Evolutionary conservation across 2,329 filamentous ascomycete species (phyloP), one percentile per base, ranked within the genome.

Genomic region (Claviceps humidiphila): DNA sequence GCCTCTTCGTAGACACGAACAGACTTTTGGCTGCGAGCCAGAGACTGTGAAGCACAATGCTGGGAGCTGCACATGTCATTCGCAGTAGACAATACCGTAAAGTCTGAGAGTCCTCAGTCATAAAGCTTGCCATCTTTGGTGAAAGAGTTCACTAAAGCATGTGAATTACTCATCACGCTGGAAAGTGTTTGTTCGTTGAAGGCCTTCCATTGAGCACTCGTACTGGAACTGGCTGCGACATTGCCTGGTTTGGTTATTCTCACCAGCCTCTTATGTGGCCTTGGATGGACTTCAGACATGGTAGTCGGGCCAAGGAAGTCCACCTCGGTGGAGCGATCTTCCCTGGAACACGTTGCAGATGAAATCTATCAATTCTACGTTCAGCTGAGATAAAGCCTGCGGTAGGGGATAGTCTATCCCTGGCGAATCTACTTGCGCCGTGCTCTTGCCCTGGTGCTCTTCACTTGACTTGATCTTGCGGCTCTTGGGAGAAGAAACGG

Each of bases 101-200:
- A 14, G 74, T 78, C 50, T 80, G 78, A 1, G 80, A 82, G 61
- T n/a, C n/a, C n/a, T n/a, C n/a, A n/a, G n/a, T 84, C 78, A 51
- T 79, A 73, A 1, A 80, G 62, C 45, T 74, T 71, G 11, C 71
- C 73, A 11, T 76, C 68, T 44, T 67, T 64, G 1, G 74, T 75
- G 56, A 86, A 85, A 0, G 81, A 84, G 40, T 65, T 66, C 30
- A 83, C 65, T 8, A 80, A 65, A 5, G 74, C 69, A 14, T 70
- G 69, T 1, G 80, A 77, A 48, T 80, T 73, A 57, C 78, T 80
- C 47, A 85, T 69, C 6, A 82, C 75, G 57, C 77, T 77, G 61
- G 84, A 85, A 7, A 85, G 66, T 49, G 77, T 80, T 59, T 85
- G 82, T 56, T 83, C 76, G 37, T 78, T 73, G 58, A 85, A 85